Evolutionary conservation across 2,329 filamentous ascomycete genomes (phyloP), one percentile per base, ranked within the genome.

Genomic region (Fusarium sp.): DNA sequence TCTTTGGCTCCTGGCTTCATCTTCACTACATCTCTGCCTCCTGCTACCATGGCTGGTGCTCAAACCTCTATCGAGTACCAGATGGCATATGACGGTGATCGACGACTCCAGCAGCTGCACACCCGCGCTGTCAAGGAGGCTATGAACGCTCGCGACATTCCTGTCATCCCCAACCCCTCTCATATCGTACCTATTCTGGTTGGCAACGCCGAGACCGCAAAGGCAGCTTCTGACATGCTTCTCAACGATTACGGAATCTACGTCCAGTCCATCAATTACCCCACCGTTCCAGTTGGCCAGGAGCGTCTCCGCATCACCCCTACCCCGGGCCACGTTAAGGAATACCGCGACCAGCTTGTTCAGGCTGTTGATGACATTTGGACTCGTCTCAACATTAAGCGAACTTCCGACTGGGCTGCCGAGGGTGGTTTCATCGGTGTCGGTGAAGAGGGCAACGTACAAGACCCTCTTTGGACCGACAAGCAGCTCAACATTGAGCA

Each of bases 251-350:
- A 97, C 83, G 88, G 90, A 65, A 97, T 99, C 77, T 99, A 99
- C 78, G 96, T 99, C 28, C 96, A 99, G 82, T 94, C 93, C 57
- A 98, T 99, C 86, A 99, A 99, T 83, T 98, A 98, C 82, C 96
- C 96, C 3, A 99, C 96, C 52, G 96, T 99, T 4, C 96, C 96
- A 4, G 93, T 97, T 8, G 96, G 96, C n/a, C 94, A 99, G 83
- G 96, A 99, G 81, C 91, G 96, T 61, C 90, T 99, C 58, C 92
- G 96, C 71, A 93, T 99, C 79, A 99, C 96, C 3, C 96, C 96
- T 0, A 99, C 96, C 1, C 96, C 96, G 0, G 96, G 96, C 42
- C 96, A 99, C 79, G 89, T 88, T 57, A 91, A 91, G 81, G 88
- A 92, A 72, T 93, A 92, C 82, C 93, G 94, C 66, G 91, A 97